Conservation (phyloP, 169 alveolate species). For the Plasmodium ovale region DNA sequence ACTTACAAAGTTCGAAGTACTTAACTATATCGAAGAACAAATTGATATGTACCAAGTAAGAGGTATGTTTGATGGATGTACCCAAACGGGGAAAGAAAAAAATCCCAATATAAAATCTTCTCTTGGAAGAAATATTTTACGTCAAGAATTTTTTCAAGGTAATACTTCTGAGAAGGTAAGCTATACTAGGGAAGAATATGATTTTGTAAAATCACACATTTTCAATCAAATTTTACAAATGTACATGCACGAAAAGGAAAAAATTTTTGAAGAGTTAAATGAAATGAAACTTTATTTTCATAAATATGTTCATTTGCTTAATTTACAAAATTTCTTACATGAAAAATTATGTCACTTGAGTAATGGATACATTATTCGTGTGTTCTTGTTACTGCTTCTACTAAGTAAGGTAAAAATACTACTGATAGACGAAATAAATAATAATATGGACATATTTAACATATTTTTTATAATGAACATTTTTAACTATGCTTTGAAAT, state of each 20-base stretch:
- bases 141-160: too few species aligned
- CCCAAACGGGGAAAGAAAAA: background rate
- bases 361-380: constrained; percentile 85
- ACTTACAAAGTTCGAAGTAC: constrained; percentile 32
- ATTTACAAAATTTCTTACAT: constrained; percentile 73
- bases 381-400: constrained; percentile 76
- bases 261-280: constrained; percentile 59
- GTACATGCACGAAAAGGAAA: constrained; percentile 57
- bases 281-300: constrained; percentile 57
- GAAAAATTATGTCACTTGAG: constrained; percentile 78
- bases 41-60: constrained; percentile 2
- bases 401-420: constrained; percentile 78
- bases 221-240: constrained; percentile 30
- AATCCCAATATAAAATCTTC: background rate
- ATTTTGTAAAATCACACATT: constrained; percentile 25
- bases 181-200: background rate
- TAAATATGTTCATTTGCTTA: constrained; percentile 78
- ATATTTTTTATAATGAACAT: constrained; percentile 73
- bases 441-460: constrained; percentile 81
- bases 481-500: constrained; percentile 53
- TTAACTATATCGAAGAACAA: constrained; percentile 47
- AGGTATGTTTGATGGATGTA: background rate
- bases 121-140: too few species aligned
- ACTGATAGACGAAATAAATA: constrained; percentile 85
- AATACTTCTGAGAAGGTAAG: background rate